These are phyloP conservation scores for Neospermospora avenae DNA, from an alignment of 2,329 filamentous ascomycete species.

Conservation along the genomic window DNA sequence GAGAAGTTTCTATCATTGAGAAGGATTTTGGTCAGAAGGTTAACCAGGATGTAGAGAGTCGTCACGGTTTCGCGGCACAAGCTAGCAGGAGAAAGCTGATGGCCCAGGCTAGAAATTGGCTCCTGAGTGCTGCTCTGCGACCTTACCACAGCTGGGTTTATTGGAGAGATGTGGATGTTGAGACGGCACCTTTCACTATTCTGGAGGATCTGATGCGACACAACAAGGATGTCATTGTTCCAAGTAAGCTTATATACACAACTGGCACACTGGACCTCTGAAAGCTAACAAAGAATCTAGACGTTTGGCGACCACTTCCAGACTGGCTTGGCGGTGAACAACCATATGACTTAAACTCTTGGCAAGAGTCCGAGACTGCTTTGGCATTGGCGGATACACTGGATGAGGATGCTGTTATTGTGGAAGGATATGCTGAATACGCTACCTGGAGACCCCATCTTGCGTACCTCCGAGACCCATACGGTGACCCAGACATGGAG, in stretches of 20 bases:
- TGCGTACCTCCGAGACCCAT: slow-evolving; percentile 93
- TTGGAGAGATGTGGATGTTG: slow-evolving; percentile 97
- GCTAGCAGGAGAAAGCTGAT: slow-evolving; percentile 92
- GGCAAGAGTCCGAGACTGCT: slow-evolving; percentile 98
- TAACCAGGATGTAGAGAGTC: slow-evolving; percentile 94
- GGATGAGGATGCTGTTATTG: slow-evolving; percentile 97
- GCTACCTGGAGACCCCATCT: slow-evolving; percentile 97
- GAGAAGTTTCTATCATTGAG: slow-evolving; percentile 95
- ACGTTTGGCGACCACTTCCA: slow-evolving; percentile 97
- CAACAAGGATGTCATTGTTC: slow-evolving; percentile 97
- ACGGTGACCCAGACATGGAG: slow-evolving; percentile 97
- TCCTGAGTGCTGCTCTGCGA: slow-evolving; percentile 85
- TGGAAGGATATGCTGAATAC: slow-evolving; percentile 98
- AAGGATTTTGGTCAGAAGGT: slow-evolving; percentile 99
- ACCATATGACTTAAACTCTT: slow-evolving; percentile 96
- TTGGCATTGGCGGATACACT: slow-evolving; percentile 89
- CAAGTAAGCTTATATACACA: slow-evolving; percentile 63
- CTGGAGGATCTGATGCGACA: slow-evolving; percentile 97
- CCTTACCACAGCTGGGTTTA: slow-evolving; percentile 99
- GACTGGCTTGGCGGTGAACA: slow-evolving; percentile 99
- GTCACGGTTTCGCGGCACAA: slow-evolving; percentile 95
- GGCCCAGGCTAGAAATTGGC: slow-evolving; percentile 97
- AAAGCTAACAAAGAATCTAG: slow-evolving; percentile 41
- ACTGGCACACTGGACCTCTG: background rate
- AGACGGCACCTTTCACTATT: slow-evolving; percentile 95